phyloP scores from a whole-genome alignment of 176 grass and related monocot genomes.

The Eragrostis curvula region DNA sequence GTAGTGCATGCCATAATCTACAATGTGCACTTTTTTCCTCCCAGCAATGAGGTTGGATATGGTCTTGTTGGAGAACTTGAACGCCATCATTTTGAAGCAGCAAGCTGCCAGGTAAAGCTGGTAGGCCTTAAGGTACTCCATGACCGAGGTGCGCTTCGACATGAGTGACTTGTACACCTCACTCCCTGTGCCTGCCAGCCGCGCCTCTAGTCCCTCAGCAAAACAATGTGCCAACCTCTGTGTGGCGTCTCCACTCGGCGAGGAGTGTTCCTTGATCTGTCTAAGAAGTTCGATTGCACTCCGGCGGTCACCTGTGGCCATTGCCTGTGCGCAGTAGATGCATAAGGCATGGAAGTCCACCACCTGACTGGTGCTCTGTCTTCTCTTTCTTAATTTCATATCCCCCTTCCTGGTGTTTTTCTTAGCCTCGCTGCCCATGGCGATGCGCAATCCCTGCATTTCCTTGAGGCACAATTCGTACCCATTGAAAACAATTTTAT shows the following conservation, averaged over 20 bases:
- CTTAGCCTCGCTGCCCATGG: background rate
- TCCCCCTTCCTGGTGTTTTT: background rate
- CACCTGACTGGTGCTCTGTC: background rate
- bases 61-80: constrained; percentile 42
- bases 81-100: constrained; percentile 6
- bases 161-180: constrained; percentile 47
- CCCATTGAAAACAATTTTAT: too few relatives aligned
- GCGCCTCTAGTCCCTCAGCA: constrained; percentile 60
- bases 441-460: constrained; percentile 20
- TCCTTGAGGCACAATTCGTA: constrained; percentile 35
- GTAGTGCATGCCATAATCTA: constrained; percentile 46
- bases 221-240: constrained; percentile 70
- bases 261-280: constrained; percentile 60
- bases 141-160: constrained; percentile 22
- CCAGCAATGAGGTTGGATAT: constrained; percentile 22
- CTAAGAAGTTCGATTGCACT: constrained; percentile 45
- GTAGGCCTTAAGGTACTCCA: constrained; percentile 53
- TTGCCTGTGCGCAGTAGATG: constrained; percentile 65
- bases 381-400: background rate
- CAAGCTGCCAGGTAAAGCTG: constrained; percentile 41
- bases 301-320: constrained; percentile 45
- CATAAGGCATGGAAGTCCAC: constrained; percentile 69
- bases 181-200: constrained; percentile 63
- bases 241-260: constrained; percentile 7
- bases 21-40: constrained; percentile 51